A percentile compares a stretch with the other conserved stretches of the same genome.
Evolutionary conservation across 176 grass and related monocot species (phyloP).

Genomic region (Musa beccarii): DNA sequence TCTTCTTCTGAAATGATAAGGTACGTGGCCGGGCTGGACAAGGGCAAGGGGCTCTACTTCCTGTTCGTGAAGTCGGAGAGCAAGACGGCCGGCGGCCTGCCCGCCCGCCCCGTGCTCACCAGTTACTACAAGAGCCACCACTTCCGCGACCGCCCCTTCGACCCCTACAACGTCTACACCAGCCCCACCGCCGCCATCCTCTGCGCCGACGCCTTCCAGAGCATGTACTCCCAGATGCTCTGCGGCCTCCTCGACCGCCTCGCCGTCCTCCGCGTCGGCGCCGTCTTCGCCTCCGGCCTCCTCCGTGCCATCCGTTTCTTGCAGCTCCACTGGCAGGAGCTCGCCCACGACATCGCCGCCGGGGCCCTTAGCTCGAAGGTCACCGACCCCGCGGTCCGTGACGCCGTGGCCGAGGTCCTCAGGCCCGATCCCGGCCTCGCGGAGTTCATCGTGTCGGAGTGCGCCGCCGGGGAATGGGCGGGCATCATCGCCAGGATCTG

Average conservation of each 20-base stretch:
- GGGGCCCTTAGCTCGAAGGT: constrained; percentile 40
- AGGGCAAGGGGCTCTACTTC: constrained; percentile 97
- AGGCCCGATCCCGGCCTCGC: constrained; percentile 41
- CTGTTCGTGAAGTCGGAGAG: constrained; percentile 95
- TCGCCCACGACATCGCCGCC: constrained; percentile 50
- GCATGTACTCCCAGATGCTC: constrained; percentile 96
- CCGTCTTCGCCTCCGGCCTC: constrained; percentile 92
- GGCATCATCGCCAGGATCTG: constrained; percentile 70
- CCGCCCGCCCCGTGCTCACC: constrained; percentile 77
- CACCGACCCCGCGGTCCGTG: constrained; percentile 49
- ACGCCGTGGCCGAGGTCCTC: constrained; percentile 46
- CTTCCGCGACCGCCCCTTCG: constrained; percentile 68
- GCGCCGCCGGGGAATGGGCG: constrained; percentile 48
- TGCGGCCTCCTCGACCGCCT: constrained; percentile 65
- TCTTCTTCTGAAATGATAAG: constrained; percentile 10
- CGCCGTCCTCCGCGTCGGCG: constrained; percentile 87
- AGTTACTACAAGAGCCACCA: constrained; percentile 99
- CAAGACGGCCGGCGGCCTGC: constrained; percentile 62
- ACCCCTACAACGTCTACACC: constrained; percentile 86
- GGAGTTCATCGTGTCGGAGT: constrained; percentile 29
- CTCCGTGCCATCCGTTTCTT: constrained; percentile 93
- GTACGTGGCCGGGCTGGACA: constrained; percentile 78
- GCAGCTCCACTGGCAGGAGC: constrained; percentile 71
- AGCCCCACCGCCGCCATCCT: constrained; percentile 95
- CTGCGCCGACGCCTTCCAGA: constrained; percentile 89